These are phyloP conservation scores for Meira miltonrushii DNA, from an alignment of 1,284 basidiomycete genomes.

Conservation along the genomic window DNA sequence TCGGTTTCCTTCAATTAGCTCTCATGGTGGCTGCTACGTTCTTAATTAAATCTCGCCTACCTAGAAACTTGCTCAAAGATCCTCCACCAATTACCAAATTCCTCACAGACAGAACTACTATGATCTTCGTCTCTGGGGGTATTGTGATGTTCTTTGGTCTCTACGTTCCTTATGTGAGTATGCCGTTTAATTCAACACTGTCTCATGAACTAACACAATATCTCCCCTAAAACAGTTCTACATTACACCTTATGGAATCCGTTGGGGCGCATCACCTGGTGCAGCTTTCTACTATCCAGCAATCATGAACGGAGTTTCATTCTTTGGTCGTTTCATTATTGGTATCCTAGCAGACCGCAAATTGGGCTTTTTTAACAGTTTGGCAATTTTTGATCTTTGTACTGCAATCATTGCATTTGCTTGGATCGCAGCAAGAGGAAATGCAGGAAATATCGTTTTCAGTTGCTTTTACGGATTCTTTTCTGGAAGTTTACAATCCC, in stretches of 20 bases:
- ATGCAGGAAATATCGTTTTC: neutral
- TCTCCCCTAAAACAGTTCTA: too few species aligned
- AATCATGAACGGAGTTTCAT: slow-evolving; percentile 2
- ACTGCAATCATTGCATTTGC: neutral
- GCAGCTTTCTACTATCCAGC: neutral
- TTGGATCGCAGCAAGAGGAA: neutral
- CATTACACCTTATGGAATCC: neutral
- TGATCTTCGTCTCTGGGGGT: too few species aligned
- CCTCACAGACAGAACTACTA: too few species aligned
- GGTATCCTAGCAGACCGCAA: neutral
- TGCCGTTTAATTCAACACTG: too few species aligned
- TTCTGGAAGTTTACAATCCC: neutral
- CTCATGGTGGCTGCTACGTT: neutral
- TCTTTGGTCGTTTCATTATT: neutral
- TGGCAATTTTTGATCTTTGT: neutral
- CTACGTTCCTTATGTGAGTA: too few species aligned
- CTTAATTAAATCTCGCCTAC: neutral
- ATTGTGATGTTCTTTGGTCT: too few species aligned
- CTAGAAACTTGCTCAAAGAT: too few species aligned
- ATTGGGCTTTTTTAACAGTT: neutral
- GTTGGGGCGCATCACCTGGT: neutral
- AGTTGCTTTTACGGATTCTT: slow-evolving; percentile 4
- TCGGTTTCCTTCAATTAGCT: neutral
- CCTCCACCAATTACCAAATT: too few species aligned
- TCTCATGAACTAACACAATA: too few species aligned